Conservation (phyloP, 495 filamentous ascomycete genomes). For the Stereocaulon alpinum region DNA sequence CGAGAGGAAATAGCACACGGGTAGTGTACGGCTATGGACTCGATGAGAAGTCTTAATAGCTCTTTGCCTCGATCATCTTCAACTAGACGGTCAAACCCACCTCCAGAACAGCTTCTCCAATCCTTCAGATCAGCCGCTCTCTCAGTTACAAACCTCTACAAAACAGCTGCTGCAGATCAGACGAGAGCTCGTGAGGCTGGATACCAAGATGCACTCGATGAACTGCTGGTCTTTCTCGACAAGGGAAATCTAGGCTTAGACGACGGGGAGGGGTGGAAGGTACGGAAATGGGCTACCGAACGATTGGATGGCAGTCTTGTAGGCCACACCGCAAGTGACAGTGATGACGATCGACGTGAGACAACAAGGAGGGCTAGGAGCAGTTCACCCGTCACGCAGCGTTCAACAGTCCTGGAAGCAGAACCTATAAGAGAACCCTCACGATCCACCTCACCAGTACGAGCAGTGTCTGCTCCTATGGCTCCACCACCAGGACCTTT, state of each 20-base stretch:
- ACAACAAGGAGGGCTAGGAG: slow-evolving; percentile 42
- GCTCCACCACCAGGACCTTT: slow-evolving; percentile 17
- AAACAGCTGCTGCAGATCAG: slow-evolving; percentile 68
- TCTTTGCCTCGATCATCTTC: slow-evolving; percentile 43
- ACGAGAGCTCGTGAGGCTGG: slow-evolving; percentile 64
- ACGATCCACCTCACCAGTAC: slow-evolving; percentile 32
- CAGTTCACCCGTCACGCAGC: slow-evolving; percentile 51
- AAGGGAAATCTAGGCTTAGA: slow-evolving; percentile 62
- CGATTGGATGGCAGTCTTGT: slow-evolving; percentile 52
- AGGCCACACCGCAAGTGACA: slow-evolving; percentile 42
- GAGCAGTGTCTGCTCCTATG: slow-evolving; percentile 37
- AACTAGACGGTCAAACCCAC: slow-evolving; percentile 42
- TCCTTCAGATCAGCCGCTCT: slow-evolving; percentile 87
- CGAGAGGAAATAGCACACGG: background rate
- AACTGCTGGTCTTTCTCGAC: slow-evolving; percentile 75
- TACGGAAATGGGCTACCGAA: slow-evolving; percentile 79
- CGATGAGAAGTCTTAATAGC: slow-evolving; percentile 63
- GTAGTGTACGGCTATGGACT: slow-evolving; percentile 47
- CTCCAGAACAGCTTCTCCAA: slow-evolving; percentile 70
- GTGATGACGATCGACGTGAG: slow-evolving; percentile 63
- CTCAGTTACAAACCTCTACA: slow-evolving; percentile 93
- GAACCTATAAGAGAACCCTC: slow-evolving; percentile 28
- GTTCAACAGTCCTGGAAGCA: slow-evolving; percentile 37
- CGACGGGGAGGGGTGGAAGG: slow-evolving; percentile 70
- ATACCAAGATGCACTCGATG: slow-evolving; percentile 90